Base-by-base conservation (phyloP, 768 basidiomycete genomes). In the Coprinellus aureogranulatus region DNA sequence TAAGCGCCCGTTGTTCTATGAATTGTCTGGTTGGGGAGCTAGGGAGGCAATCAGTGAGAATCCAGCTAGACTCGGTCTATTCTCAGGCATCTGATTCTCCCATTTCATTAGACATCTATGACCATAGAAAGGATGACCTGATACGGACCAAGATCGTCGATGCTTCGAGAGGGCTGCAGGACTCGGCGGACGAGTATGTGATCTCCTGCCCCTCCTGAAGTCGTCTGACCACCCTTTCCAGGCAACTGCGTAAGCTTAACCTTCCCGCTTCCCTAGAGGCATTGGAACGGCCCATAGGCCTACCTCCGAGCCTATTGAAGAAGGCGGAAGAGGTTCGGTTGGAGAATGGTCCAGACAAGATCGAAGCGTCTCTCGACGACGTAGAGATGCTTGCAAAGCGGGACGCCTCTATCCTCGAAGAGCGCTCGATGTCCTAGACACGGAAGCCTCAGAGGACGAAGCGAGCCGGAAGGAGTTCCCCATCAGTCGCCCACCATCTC, bases 361-460 rank as follows among this genome's bases (percentile, higher is more conserved):
- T 98, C 12, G 84, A 87, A 63, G 77, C 81, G 11, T 83, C 86
- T 30, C 77, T 97, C 37, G 84, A 87, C 51, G 87, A 92, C 64
- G 83, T 94, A 0, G 77, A 87, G 54, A 77, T 80, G 53, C 76
- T 96, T 3, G 83, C 87, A 0, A 73, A 75, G 48, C 82, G 84
- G 23, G 85, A 89, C 65, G 72, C 76, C 55, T 72, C 77, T 22
- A 73, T 90, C 18, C 65, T 98, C 22, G 83, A 92, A 50, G 92
- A 97, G 95, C 92, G 0, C 81, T 94, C 76, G 93, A 94, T 64
- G 84, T 95, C 22, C 74, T 99, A n/a, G 94, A 96, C 64, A 85
- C 83, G 44, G 95, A 97, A 71, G 90, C 89, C 14, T 89, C 88
- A 14, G 90, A 92, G 66, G 91, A 94, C 62, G 91, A 92, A 67